Conservation (phyloP, 371 early-diverging fungal species). For the Zopfochytrium polystomum region DNA sequence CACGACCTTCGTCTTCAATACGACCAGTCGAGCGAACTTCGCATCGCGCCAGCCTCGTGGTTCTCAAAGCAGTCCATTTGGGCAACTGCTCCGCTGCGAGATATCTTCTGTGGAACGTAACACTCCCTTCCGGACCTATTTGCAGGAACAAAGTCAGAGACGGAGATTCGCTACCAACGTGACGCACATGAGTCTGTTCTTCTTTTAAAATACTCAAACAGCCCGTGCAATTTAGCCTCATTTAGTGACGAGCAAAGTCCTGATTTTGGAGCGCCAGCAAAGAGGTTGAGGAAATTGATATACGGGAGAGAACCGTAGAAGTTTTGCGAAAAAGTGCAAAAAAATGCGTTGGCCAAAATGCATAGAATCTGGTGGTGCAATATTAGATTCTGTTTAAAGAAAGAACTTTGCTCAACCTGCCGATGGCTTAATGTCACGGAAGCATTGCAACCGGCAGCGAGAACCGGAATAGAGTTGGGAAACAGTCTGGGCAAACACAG, state of each 20-base stretch:
- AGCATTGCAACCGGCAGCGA: constrained; percentile 14
- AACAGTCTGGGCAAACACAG: constrained; percentile 24
- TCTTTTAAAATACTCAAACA: constrained; percentile 51
- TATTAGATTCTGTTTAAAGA: not conserved
- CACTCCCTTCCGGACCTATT: constrained; percentile 40
- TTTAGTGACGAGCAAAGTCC: constrained; percentile 19
- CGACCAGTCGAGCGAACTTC: constrained; percentile 29
- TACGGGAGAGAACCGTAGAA: constrained; percentile 15
- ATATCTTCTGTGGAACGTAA: constrained; percentile 49
- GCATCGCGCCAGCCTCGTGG: constrained; percentile 8
- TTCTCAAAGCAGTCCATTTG: constrained; percentile 24
- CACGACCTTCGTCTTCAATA: constrained; percentile 41
- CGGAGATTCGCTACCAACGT: not conserved
- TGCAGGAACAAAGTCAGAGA: not conserved
- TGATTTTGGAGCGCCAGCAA: constrained; percentile 19
- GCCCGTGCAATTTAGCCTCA: constrained; percentile 44
- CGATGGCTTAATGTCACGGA: constrained; percentile 38
- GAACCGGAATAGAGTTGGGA: constrained; percentile 29
- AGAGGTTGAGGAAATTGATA: constrained; percentile 46
- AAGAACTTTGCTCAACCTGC: constrained; percentile 20
- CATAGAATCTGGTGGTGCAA: constrained; percentile 41
- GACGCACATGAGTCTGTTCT: not conserved
- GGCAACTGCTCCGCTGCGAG: constrained; percentile 31
- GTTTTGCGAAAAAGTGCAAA: constrained; percentile 46
- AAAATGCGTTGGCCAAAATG: constrained; percentile 53